Evolutionary conservation across 129 eudicot genomes (phyloP), one percentile per base, ranked within the genome.

Genomic region (Dittrichia graveolens): DNA sequence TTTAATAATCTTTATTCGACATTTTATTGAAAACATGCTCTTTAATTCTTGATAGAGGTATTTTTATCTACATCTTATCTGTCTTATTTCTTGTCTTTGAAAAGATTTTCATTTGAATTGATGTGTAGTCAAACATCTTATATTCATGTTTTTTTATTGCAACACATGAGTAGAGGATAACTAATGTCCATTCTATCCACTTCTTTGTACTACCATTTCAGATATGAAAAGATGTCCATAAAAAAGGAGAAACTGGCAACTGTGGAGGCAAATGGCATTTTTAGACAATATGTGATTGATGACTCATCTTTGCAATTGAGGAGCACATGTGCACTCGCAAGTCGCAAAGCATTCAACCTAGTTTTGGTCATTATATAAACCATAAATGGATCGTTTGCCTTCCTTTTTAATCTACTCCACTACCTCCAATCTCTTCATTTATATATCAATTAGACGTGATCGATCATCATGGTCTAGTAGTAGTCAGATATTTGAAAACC

Each of bases 281-380:
- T n/a, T 24, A 63, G 54, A 72, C 58, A 72, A 41, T 61, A 19
- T 38, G 61, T 50, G 24, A 42, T 24, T n/a, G 72, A 63, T 75
- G 79, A 75, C 14, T 75, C 79, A 75, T 47, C 73, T 74, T 63
- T 74, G 70, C 64, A 64, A 40, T 62, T 74, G 62, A 40, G 11
- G 52, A 48, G 13, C 54, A 64, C 63, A 65, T 65, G 79, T 42
- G 14, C 40, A 18, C 78, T 59, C 58, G 3, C 55, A 74, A 18
- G 71, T 45, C 45, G 1, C 55, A 74, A n/a, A 9, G 58, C 37
- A 7, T 53, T 53, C 5, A 5, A 0, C 49, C 43, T 67, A 24
- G 12, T 34, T 47, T 50, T 7, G n/a, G n/a, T n/a, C n/a, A n/a
- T n/a, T 16, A 61, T 19, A 24, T 24, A 24, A 24, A 24, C 0